A percentile compares a stretch with the other conserved stretches of the same genome.
Evolutionary conservation across 257 asterid genomes (phyloP).

Genomic region (Forsythia viridissima): DNA sequence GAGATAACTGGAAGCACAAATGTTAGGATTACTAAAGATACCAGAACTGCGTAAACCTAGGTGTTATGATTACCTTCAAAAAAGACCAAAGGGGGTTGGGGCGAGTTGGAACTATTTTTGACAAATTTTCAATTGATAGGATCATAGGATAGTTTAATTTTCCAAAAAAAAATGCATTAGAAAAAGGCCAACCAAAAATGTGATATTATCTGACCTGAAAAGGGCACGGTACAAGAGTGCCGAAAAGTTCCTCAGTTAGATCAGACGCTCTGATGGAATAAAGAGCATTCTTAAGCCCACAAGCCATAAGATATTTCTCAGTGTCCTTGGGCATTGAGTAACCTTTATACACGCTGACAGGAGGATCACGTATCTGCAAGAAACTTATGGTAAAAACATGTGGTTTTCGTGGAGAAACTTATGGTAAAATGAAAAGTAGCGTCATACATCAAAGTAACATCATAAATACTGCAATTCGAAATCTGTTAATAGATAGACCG

Average conservation of each 20-base stretch:
- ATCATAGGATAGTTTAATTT: neutral
- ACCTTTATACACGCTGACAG: slow-evolving; percentile 90
- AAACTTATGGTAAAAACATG: neutral
- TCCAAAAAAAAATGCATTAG: neutral
- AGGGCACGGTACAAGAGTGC: slow-evolving; percentile 72
- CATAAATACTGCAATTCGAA: neutral
- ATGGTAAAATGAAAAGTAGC: neutral
- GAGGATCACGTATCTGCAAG: slow-evolving; percentile 84
- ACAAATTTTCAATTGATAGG: neutral
- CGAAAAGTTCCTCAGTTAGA: slow-evolving; percentile 73
- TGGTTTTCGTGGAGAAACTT: neutral
- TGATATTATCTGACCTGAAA: slow-evolving; percentile 54
- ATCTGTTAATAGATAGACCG: neutral
- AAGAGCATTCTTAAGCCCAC: slow-evolving; percentile 89
- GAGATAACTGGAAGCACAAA: slow-evolving; percentile 1
- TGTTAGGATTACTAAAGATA: neutral
- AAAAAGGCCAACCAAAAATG: neutral
- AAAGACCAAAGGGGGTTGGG: slow-evolving; percentile 5
- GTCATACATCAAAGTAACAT: slow-evolving; percentile 1
- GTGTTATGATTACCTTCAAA: neutral
- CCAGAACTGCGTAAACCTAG: slow-evolving; percentile 2
- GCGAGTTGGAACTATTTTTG: neutral
- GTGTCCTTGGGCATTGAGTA: slow-evolving; percentile 81
- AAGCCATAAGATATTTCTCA: slow-evolving; percentile 73
- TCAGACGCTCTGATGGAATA: slow-evolving; percentile 84